These are phyloP conservation scores for Talaromyces atroroseus DNA, from an alignment of 2,329 filamentous ascomycete genomes.

Conservation along the genomic window DNA sequence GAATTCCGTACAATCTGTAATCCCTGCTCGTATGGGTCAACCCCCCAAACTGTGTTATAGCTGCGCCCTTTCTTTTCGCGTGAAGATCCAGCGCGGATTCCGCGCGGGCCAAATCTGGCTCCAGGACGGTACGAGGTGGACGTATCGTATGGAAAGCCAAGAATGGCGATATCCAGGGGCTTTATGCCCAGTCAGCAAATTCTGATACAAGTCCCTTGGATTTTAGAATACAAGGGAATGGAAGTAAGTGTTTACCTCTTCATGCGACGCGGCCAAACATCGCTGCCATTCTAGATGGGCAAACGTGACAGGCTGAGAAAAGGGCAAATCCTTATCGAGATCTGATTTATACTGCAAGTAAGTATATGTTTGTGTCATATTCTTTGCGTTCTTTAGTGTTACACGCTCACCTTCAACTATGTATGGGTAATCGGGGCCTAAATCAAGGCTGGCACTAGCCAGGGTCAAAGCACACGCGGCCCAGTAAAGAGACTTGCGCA, in stretches of 20 bases:
- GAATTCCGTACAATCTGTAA: conserved; percentile 38
- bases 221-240: too few relatives aligned
- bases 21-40: conserved; percentile 34
- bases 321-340: background rate
- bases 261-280: too few relatives aligned
- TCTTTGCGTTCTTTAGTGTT: background rate
- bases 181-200: too few relatives aligned
- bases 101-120: conserved; percentile 32
- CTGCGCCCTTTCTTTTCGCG: conserved; percentile 19
- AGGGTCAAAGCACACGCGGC: background rate
- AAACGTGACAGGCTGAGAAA: background rate
- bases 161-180: background rate
- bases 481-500: background rate
- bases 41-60: too few relatives aligned
- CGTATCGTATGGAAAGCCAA: conserved; percentile 7
- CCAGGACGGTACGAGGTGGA: conserved; percentile 24
- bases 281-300: too few relatives aligned
- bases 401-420: background rate
- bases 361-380: background rate
- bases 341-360: background rate
- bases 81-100: conserved; percentile 27
- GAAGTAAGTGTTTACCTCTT: too few relatives aligned
- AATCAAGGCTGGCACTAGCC: background rate
- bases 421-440: background rate
- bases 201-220: too few relatives aligned